These are phyloP conservation scores for Canna indica DNA, from an alignment of 176 grass and related monocot species.

Conservation along the genomic window DNA sequence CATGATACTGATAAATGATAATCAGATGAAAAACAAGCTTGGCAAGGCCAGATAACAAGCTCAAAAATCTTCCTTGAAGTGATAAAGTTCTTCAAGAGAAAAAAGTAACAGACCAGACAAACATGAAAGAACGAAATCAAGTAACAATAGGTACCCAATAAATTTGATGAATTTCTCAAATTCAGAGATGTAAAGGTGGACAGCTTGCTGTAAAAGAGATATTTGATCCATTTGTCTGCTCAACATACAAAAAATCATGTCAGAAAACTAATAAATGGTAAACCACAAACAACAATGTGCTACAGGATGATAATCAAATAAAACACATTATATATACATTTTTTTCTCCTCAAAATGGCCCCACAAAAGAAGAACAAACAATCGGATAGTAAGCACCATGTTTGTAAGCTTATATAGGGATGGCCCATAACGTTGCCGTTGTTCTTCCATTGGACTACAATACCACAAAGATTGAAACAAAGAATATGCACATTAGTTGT, in stretches of 20 bases:
- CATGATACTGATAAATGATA: background rate
- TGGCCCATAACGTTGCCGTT: constrained; percentile 88
- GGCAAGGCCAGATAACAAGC: background rate
- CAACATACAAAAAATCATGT: constrained; percentile 15
- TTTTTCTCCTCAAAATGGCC: constrained; percentile 39
- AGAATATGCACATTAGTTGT: background rate
- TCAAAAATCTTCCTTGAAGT: background rate
- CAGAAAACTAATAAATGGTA: constrained; percentile 10
- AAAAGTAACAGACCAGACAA: constrained; percentile 1
- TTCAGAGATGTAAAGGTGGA: constrained; percentile 51
- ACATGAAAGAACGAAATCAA: background rate
- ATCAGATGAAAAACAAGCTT: background rate
- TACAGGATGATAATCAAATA: background rate
- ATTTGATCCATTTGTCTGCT: constrained; percentile 58
- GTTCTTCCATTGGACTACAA: constrained; percentile 92
- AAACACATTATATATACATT: constrained; percentile 48
- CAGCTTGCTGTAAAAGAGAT: constrained; percentile 57
- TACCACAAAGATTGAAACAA: background rate
- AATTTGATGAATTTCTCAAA: constrained; percentile 69
- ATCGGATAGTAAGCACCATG: constrained; percentile 52
- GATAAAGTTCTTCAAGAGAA: background rate
- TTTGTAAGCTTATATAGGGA: constrained; percentile 74
- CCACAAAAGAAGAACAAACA: constrained; percentile 64
- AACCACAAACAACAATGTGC: constrained; percentile 13
- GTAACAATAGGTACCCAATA: constrained; percentile 51